Base-by-base conservation (phyloP, 768 basidiomycete species). In the Pleurotus platypus region DNA sequence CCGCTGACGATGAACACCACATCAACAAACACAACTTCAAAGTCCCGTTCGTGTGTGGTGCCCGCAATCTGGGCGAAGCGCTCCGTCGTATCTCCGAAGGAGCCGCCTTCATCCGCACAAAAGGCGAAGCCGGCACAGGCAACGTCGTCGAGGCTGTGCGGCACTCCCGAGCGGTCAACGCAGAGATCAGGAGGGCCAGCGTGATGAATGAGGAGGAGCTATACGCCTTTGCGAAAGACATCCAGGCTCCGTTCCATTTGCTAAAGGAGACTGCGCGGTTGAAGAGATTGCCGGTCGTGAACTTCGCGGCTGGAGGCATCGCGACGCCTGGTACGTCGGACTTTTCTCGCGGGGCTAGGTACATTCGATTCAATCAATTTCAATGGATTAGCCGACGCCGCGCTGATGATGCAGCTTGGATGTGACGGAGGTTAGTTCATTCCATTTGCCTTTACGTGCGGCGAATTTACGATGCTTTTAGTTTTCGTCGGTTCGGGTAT, bases 401-500 rank as follows among this genome's bases (percentile, higher is more conserved):
- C 97, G 3, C 72, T 98, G 61, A 97, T 98, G 96, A 98, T 98
- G 95, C 94, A 96, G 67, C 83, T 98, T 37, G 94, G 96, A 37
- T 94, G 93, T 70, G 96, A 96, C 67, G 94, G 95, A 78, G 90
- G 94, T 94, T 66, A 60, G 86, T 70, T 43, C 3, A 2, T n/a
- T 22, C 50, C 55, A 58, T 54, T 53, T 18, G 49, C 7, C 26
- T 54, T 43, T 49, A 26, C 35, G 13, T 43, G 50, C 54, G 40
- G 30, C 60, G 57, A 57, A 51, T 18, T 64, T 40, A 55, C 46
- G 47, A 37, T n/a, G 16, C 24, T 56, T 57, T 37, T 67, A 91
- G 96, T 99, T 30, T 99, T 99, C 64, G 96, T 99, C 59, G 96
- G 96, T 39, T 97, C 94, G 16, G 96, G 96, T 48, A 95, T 98